Evolutionary conservation across 495 filamentous ascomycete genomes (phyloP), one percentile per base, ranked within the genome.

Genomic region (Podospora bellae-mahoneyi): DNA sequence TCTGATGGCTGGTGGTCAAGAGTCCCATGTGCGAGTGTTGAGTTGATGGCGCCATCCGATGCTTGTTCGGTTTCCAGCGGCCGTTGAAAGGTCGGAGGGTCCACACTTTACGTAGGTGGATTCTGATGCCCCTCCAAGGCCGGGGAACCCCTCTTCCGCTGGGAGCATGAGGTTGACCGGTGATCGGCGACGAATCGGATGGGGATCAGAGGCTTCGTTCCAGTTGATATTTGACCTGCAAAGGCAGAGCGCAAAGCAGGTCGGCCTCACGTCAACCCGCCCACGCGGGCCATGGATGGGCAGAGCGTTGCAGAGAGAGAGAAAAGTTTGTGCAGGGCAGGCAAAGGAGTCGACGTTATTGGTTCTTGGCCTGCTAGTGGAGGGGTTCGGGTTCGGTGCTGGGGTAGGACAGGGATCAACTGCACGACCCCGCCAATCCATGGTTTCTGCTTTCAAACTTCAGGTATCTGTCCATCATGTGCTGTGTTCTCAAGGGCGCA

Each of bases 401-500:
- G 39, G 39, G 39, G 39, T 48, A 48, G 39, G 13, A 48, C 39
- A 48, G 39, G 39, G 13, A 48, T 48, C 9, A 48, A 16, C 7
- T 48, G 39, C 39, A 16, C 39, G 39, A 48, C 39, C 39, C 39
- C 39, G 39, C 39, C 39, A 48, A 48, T 48, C 39, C 39, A 16
- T 48, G 39, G 39, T 48, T 48, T 48, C 39, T 48, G 39, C 39
- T 48, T 48, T 16, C 39, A 48, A 48, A 48, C 39, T 48, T 48
- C 39, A 48, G 39, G 39, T 13, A n/a, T 20, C 23, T 58, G 20
- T 58, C 23, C 56, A 20, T 58, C 56, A 58, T 58, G 19, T 27
- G 56, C 56, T 58, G 5, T 58, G 56, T 58, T 58, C 56, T 58
- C 56, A 27, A 58, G n/a, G 56, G 23, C 56, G 19, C 23, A n/a